Evolutionary conservation across 768 basidiomycete genomes (phyloP), one percentile per base, ranked within the genome.

Genomic region (Auricularia sp.): DNA sequence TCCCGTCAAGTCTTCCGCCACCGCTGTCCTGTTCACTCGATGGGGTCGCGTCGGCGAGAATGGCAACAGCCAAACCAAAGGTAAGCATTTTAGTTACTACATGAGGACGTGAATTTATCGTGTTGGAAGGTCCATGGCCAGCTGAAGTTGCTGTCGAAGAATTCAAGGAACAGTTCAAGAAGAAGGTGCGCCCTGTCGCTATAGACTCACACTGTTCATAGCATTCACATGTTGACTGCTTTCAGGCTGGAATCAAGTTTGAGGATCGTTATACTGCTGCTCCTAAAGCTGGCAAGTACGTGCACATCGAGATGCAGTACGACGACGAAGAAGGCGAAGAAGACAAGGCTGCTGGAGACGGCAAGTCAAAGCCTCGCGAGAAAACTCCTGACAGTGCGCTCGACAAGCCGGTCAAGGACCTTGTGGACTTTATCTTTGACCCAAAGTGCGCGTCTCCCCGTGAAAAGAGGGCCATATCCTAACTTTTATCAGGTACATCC

Each of bases 21-120:
- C 71, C n/a, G 80, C 74, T 62, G 63, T 74, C 3, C 72, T 85
- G 34, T 83, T 76, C 72, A 83, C 82, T 42, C 80, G 83, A 42
- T 86, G 83, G 83, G 84, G 83, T 18, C 79, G 85, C 29, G 84
- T 85, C n/a, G 85, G 85, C 34, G 84, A 85, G 69, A 76, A 75
- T 34, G 85, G 85, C 0, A 75, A 78, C 69, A 74, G 69, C 3
- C 81, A 83, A 71, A 68, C 65, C 51, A 85, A 59, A 84, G 77
- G 84, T 84, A 63, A 51, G 24, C 29, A 29, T 29, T 29, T 29
- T 29, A 29, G 29, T 29, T 62, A 14, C 62, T n/a, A 64, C 16
- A 61, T 39, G 10, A 29, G 29, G 29, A 29, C 29, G 29, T 29
- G 29, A 2, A 29, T 29, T 29, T 3, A 29, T 29, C 29, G 29